These are phyloP conservation scores for Sarcomyxa edulis DNA, from an alignment of 768 basidiomycete genomes.

Conservation along the genomic window DNA sequence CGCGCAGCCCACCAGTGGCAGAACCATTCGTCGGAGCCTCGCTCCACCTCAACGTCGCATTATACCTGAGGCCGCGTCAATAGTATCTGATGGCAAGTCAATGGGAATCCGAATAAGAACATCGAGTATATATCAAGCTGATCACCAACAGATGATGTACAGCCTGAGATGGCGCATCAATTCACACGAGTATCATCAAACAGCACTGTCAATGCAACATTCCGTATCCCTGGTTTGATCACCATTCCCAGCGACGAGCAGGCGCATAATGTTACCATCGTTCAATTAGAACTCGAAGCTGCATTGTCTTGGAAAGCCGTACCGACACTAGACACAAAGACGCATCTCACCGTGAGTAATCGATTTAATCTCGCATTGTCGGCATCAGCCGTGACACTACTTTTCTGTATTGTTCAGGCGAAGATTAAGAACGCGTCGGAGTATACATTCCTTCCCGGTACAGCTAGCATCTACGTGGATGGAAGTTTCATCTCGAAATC, in stretches of 20 bases:
- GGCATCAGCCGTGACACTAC: not conserved
- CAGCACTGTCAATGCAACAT: conserved; percentile 35
- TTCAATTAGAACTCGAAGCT: conserved; percentile 28
- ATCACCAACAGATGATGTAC: no score
- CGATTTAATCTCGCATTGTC: not conserved
- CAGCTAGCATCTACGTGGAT: conserved; percentile 33
- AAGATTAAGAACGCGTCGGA: conserved; percentile 33
- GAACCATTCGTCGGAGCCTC: no score
- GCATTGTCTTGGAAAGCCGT: conserved; percentile 37
- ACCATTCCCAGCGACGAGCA: conserved; percentile 35
- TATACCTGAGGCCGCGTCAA: no score
- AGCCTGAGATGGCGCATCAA: conserved; percentile 22
- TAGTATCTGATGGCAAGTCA: no score
- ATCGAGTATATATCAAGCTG: no score
- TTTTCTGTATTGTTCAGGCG: no score
- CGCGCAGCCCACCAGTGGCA: not conserved
- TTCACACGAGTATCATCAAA: no score
- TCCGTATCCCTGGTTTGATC: conserved; percentile 34
- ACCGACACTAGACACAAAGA: conserved; percentile 31
- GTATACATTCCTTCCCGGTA: conserved; percentile 29
- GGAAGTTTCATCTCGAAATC: conserved; percentile 35
- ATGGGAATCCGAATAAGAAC: no score
- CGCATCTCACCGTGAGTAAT: conserved; percentile 37
- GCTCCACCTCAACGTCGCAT: no score
- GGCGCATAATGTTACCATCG: conserved; percentile 37